A percentile compares a stretch with the other conserved stretches of the same genome.
Conservation (phyloP, 225 moss, liverwort and hornwort species). For the Thuidium tamariscinum region DNA sequence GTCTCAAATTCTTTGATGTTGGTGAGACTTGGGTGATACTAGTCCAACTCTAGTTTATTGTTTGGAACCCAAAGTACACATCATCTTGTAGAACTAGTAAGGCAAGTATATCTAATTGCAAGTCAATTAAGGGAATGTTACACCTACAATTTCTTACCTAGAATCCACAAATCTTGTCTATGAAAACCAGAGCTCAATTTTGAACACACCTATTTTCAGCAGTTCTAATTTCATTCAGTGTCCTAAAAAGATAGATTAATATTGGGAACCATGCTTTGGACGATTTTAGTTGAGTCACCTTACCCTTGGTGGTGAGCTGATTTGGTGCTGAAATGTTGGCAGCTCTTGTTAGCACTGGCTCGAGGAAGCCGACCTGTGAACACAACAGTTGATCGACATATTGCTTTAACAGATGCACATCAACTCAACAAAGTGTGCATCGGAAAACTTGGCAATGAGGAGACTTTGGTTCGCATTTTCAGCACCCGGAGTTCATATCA, state of each 20-base stretch:
- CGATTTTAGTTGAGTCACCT: background rate
- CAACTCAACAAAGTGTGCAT: conserved; percentile 30
- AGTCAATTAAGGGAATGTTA: no score
- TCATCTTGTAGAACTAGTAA: background rate
- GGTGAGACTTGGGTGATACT: background rate
- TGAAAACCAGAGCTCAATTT: background rate
- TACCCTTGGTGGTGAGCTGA: background rate
- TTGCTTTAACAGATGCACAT: conserved; percentile 35
- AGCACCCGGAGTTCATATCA: conserved; percentile 19
- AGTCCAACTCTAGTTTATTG: background rate
- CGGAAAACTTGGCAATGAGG: conserved; percentile 20
- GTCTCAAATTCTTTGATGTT: background rate
- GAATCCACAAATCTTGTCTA: background rate
- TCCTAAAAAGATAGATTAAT: background rate
- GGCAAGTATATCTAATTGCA: background rate
- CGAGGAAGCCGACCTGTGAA: conserved; percentile 23
- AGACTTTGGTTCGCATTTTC: conserved; percentile 30
- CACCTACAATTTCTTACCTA: background rate
- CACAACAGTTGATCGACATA: conserved; percentile 23
- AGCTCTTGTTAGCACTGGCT: conserved; percentile 33
- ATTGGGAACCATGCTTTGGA: background rate
- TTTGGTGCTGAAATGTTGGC: background rate
- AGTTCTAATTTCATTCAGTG: background rate
- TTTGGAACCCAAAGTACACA: background rate
- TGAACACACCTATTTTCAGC: background rate